Evolutionary conservation across 495 filamentous ascomycete species (phyloP), one percentile per base, ranked within the genome.

Genomic region (Annulohypoxylon nitens): DNA sequence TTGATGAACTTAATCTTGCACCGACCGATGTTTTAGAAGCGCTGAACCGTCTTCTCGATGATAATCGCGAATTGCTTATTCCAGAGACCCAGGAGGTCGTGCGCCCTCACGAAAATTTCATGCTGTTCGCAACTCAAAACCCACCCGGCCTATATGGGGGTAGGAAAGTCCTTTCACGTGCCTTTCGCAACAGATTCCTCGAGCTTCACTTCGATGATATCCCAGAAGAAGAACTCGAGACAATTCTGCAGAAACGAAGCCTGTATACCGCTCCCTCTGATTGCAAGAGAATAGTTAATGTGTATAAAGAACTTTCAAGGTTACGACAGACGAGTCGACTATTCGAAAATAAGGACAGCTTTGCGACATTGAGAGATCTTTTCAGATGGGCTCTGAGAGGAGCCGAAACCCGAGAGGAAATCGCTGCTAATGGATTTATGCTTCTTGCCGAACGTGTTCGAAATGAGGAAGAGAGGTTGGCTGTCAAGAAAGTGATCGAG

Each of bases 91-190:
- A 99, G 78, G 94, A 98, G 75, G 86, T 94, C 16, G 91, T 99
- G 30, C 90, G 91, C 37, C 97, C 97, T 0, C 93, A 98, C 65
- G 88, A 91, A 37, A 93, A 97, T 77, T 99, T 99, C 82, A 97
- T 98, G 90, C 86, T 99, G 0, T 99, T 98, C 73, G 97, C 97
- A n/a, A 99, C 97, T 0, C 97, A 99, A 75, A 99, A 99, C 72
- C 97, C 97, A 2, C 92, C 97, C 16, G 97, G 97, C 23, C 82
- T 98, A 4, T 99, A 99, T 77, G 97, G 97, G 67, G 97, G 97
- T 20, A 86, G 97, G 68, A 99, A 99, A 76, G 88, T 92, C 4
- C 83, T 99, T 3, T 98, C 95, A 11, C 89, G 97, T 7, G 97
- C 97, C 2, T 98, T 99, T 80, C 88, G 96, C 63, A 99, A 98